Percentiles rank a stretch among this genome's conserved stretches.
Conservation (phyloP, 441 rosid genomes). For the Eruca vesicaria region DNA sequence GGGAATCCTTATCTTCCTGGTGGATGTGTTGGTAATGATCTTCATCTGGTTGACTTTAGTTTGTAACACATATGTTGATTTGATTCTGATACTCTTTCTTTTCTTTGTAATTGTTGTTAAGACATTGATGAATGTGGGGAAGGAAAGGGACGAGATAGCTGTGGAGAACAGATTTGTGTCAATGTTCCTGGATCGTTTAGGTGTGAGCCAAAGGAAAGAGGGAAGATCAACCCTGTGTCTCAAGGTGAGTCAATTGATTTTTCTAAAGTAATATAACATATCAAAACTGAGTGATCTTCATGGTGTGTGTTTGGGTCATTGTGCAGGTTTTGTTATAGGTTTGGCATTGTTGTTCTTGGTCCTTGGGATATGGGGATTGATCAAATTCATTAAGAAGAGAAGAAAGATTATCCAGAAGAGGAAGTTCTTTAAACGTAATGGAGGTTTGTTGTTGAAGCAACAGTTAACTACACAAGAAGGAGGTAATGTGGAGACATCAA, state of each 20-base stretch:
- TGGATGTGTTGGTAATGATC: constrained; percentile 47
- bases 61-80: background rate
- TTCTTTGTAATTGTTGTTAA: background rate
- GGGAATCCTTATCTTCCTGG: constrained; percentile 41
- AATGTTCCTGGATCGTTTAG: background rate
- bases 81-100: background rate
- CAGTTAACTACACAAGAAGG: background rate
- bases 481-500: background rate
- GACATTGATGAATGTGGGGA: background rate
- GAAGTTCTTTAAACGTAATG: background rate
- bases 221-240: background rate
- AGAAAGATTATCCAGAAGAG: background rate
- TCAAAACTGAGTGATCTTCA: background rate
- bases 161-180: background rate
- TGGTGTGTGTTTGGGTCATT: background rate
- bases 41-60: background rate
- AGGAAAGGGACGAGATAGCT: background rate
- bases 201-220: background rate
- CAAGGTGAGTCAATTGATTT: background rate
- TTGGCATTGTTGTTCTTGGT: background rate
- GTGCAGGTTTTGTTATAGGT: background rate
- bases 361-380: background rate
- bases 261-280: background rate
- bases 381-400: background rate
- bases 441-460: background rate